These are phyloP conservation scores for Wolfiporia cocos DNA, from an alignment of 1,284 basidiomycete genomes.

Conservation along the genomic window DNA sequence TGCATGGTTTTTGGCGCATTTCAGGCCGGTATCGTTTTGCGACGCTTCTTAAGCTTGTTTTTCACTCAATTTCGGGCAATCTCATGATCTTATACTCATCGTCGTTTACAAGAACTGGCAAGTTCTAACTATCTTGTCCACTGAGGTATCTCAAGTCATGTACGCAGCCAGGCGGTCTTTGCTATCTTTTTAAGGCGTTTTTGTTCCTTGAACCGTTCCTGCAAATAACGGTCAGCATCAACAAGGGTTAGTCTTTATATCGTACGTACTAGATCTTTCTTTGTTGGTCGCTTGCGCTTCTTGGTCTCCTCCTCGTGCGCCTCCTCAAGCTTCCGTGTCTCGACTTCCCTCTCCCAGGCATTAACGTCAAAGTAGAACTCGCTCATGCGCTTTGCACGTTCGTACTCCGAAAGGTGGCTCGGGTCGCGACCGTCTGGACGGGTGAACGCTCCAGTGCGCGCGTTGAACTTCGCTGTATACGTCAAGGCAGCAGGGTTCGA, in stretches of 20 bases:
- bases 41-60: too few relatives aligned
- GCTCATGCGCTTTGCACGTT: constrained; percentile 81
- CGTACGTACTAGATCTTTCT: constrained; percentile 81
- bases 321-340: constrained; percentile 46
- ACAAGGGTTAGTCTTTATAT: not conserved
- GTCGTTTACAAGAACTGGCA: too few relatives aligned
- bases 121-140: too few relatives aligned
- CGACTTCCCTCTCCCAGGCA: constrained; percentile 74
- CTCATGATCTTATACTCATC: too few relatives aligned
- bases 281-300: constrained; percentile 68
- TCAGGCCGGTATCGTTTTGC: too few relatives aligned
- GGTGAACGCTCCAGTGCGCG: constrained; percentile 77
- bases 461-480: constrained; percentile 77
- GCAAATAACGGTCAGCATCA: constrained; percentile 15
- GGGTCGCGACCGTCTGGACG: constrained; percentile 62
- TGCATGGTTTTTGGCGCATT: too few relatives aligned
- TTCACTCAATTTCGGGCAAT: too few relatives aligned
- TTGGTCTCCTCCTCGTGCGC: constrained; percentile 49
- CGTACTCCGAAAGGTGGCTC: constrained; percentile 76
- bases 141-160: too few relatives aligned
- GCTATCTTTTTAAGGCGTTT: constrained; percentile 79
- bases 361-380: constrained; percentile 85
- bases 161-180: constrained; percentile 86
- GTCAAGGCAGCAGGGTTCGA: constrained; percentile 37
- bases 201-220: constrained; percentile 88